phyloP scores from a whole-genome alignment of 1,284 basidiomycete genomes.

The Cutaneotrichosporon cavernicola region DNA sequence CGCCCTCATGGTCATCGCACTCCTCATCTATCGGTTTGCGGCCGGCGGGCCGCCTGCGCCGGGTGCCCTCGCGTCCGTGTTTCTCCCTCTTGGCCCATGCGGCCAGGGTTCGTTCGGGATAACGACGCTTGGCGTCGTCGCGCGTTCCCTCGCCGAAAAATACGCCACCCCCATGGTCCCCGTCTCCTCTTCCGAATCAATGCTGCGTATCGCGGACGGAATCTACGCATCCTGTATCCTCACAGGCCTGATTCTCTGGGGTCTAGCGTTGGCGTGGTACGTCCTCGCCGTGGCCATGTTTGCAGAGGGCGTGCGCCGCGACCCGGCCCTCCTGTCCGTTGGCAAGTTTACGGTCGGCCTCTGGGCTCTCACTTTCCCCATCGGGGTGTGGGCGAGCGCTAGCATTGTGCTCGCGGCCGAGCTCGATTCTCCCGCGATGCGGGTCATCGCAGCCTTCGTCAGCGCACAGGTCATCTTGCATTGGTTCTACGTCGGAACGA shows the following conservation, averaged over 20 bases:
- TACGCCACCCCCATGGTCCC: slow-evolving; percentile 30
- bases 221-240: slow-evolving; percentile 50
- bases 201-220: slow-evolving; percentile 48
- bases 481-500: slow-evolving; percentile 60
- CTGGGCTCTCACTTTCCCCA: slow-evolving; percentile 53
- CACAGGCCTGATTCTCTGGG: slow-evolving; percentile 54
- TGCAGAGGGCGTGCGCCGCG: slow-evolving; percentile 28
- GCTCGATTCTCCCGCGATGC: slow-evolving; percentile 60
- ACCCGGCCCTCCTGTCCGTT: slow-evolving; percentile 27
- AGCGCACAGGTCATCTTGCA: slow-evolving; percentile 59
- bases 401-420: slow-evolving; percentile 60
- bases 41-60: slow-evolving; percentile 53
- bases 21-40: slow-evolving; percentile 58
- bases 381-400: slow-evolving; percentile 62
- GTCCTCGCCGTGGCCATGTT: slow-evolving; percentile 46
- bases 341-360: slow-evolving; percentile 42
- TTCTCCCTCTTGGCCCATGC: slow-evolving; percentile 60
- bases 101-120: slow-evolving; percentile 65
- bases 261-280: slow-evolving; percentile 55
- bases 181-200: slow-evolving; percentile 42
- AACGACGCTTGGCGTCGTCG: slow-evolving; percentile 58
- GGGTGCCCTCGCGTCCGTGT: slow-evolving; percentile 61
- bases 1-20: slow-evolving; percentile 62
- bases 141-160: slow-evolving; percentile 55
- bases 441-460: slow-evolving; percentile 60